phyloP scores from a whole-genome alignment of 192 early-diverging fungal species.

The Coemansia guatemalensis region DNA sequence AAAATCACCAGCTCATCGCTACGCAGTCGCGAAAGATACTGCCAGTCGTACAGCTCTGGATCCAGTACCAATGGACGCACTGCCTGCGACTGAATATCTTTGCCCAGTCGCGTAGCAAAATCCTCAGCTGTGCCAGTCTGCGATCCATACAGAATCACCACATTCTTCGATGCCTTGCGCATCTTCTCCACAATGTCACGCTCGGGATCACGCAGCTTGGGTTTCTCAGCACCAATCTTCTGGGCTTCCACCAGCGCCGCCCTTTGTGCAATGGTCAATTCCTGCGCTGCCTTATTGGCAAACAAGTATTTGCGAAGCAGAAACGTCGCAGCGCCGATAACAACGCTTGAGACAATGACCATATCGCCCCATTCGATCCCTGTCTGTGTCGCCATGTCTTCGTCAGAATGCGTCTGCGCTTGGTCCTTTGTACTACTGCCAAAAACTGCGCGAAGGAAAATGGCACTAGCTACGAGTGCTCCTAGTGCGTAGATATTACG shows the following conservation, averaged over 20 bases:
- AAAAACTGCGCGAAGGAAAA: conserved; percentile 5
- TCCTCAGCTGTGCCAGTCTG: conserved; percentile 99
- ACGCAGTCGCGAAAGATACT: conserved; percentile 66
- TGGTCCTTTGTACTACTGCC: conserved; percentile 8
- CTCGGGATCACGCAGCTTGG: conserved; percentile 31
- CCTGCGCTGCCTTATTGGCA: conserved; percentile 18
- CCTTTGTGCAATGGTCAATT: conserved; percentile 32
- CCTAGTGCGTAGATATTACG: conserved; percentile 30
- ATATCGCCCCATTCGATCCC: conserved; percentile 51
- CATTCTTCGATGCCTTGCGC: conserved; percentile 61
- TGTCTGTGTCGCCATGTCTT: conserved; percentile 8
- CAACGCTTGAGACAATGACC: conserved; percentile 48
- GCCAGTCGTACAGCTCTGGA: conserved; percentile 91
- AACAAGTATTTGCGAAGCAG: conserved; percentile 52
- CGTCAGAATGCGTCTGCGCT: conserved; percentile 2
- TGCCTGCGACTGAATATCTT: conserved; percentile 67
- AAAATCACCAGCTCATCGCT: conserved; percentile 77
- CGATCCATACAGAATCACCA: conserved; percentile 93
- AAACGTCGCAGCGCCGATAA: conserved; percentile 50
- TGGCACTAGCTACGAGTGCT: conserved; percentile 9
- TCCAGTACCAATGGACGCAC: conserved; percentile 81
- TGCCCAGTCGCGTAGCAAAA: conserved; percentile 87
- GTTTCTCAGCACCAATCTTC: background rate
- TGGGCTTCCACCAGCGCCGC: background rate
- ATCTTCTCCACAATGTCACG: conserved; percentile 54